Evolutionary conservation across 257 asterid species (phyloP).

Genomic region (Solanum medicagineum): DNA sequence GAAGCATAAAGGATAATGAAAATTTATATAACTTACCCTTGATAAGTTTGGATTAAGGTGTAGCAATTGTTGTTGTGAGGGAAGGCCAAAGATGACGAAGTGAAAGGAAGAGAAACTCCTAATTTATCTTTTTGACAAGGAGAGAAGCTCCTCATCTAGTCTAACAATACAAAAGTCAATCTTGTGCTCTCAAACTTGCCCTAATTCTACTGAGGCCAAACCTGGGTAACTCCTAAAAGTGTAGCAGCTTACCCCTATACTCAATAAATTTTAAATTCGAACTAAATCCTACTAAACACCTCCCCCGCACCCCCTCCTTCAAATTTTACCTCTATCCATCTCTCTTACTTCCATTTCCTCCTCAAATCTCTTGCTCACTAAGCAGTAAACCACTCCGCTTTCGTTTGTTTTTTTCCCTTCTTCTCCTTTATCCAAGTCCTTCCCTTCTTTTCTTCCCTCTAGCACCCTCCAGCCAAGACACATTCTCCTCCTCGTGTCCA

Average conservation of each 20-base stretch:
- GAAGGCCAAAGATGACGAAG: background rate
- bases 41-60: background rate
- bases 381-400: background rate
- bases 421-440: background rate
- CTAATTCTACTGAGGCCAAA: background rate
- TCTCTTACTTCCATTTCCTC: background rate
- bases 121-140: background rate
- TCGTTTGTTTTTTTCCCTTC: background rate
- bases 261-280: background rate
- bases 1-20: background rate
- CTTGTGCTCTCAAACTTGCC: background rate
- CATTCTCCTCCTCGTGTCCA: background rate
- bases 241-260: background rate
- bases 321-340: background rate
- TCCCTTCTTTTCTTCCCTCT: background rate
- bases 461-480: background rate
- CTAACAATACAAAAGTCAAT: background rate
- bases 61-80: background rate
- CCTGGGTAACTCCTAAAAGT: background rate
- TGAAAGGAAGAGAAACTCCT: background rate
- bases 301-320: fast-evolving
- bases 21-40: background rate
- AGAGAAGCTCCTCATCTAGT: background rate
- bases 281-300: background rate
- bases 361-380: background rate